These are phyloP conservation scores for Ajuga reptans DNA, from an alignment of 305 asterid genomes.

Conservation along the genomic window DNA sequence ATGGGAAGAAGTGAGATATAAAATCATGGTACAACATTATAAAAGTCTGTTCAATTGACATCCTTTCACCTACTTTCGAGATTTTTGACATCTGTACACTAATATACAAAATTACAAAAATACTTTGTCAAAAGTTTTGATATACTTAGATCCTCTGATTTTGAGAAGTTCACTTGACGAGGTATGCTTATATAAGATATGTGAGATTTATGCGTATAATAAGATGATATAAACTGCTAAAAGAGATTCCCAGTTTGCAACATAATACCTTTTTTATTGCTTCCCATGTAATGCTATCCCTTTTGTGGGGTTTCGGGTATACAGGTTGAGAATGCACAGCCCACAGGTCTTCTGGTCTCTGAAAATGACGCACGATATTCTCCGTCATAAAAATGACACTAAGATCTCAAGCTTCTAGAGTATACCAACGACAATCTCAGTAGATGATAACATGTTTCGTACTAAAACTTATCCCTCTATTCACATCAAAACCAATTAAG, in stretches of 20 bases:
- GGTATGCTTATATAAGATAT: background rate
- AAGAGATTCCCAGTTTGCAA: background rate
- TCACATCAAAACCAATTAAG: conserved; percentile 2
- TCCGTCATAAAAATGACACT: conserved; percentile 26
- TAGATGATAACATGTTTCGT: conserved; percentile 8
- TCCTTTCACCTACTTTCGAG: background rate
- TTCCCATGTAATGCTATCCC: conserved; percentile 55
- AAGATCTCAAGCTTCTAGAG: conserved; percentile 14
- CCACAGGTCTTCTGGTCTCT: conserved; percentile 98
- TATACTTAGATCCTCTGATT: background rate
- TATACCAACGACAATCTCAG: conserved; percentile 11
- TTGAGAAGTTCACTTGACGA: conserved; percentile 10
- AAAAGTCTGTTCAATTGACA: background rate
- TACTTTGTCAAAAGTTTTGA: background rate
- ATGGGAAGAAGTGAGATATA: conserved; percentile 10
- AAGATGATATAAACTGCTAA: background rate
- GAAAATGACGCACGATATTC: conserved; percentile 29
- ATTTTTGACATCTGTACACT: background rate
- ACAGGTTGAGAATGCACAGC: conserved; percentile 82
- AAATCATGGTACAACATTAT: conserved; percentile 1
- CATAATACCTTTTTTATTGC: conserved; percentile 72
- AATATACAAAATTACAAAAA: background rate
- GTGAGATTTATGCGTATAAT: background rate
- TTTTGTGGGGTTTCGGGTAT: conserved; percentile 79
- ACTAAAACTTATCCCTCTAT: background rate